Evolutionary conservation across 352 stramenopile species (phyloP), one percentile per base, ranked within the genome.

Genomic region (Phytopythium kandeliae): DNA sequence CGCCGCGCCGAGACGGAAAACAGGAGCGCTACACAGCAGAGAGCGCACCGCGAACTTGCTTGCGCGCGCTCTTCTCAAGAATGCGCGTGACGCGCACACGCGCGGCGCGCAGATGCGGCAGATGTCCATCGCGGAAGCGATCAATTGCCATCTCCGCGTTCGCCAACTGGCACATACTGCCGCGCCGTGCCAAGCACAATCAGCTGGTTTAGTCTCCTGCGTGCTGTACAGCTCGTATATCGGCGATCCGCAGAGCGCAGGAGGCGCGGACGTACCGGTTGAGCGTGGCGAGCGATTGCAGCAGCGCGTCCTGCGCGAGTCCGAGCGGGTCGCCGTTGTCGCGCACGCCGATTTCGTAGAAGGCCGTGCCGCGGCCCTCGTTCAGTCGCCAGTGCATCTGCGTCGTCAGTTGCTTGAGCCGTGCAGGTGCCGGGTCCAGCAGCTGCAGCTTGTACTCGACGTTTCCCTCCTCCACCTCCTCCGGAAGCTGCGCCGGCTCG

Each of bases 371-470:
- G 30, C 79, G 77, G 17, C 86, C 85, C 70, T 97, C 85, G 54
- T 96, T 96, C 31, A 97, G 66, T 11, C 88, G 78, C 85, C 85
- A 97, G 58, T 96, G 85, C 60, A 97, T 68, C 65, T 96, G 87
- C 31, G 88, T 96, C 45, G 80, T 90, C 45, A 96, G 64, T 60
- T 96, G 88, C 54, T 84, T 78, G 17, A 95, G 55, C 9, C 86
- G 73, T 28, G 92, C 86, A 41, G 78, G 60, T 9, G 77, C 57
- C 2, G 74, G 74, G 44, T 86, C 69, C n/a, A 89, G 67, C 33
- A 96, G 67, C 65, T 95, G 83, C 45, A 89, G 74, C 67, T 96
- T 96, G 65, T 96, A 95, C 74, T 96, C 87, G 45, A 95, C 71
- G 58, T 94, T 96, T 22, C 87, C 87, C 57, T 96, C 83, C 60